Conservation (phyloP, 768 basidiomycete species). For the Tulasnella sp. region DNA sequence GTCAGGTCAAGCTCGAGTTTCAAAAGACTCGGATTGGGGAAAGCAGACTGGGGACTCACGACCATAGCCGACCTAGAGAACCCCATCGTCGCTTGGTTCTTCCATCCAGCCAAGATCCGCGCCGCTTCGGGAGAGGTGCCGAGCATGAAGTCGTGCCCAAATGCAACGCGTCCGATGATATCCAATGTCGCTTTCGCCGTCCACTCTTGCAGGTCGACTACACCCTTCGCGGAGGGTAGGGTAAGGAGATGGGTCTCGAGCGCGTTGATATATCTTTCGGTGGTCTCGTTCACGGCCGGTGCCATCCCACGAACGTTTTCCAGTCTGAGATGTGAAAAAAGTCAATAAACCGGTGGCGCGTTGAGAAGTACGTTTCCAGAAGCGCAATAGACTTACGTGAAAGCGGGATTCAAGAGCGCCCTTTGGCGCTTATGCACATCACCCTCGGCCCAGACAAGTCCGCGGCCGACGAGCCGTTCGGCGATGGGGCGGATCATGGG, state of each 20-base stretch:
- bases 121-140: conserved; percentile 7
- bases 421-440: conserved; percentile 28
- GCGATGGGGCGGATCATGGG: conserved; percentile 27
- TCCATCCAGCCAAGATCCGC: conserved; percentile 11
- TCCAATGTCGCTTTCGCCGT: conserved; percentile 12
- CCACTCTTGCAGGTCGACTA: conserved; percentile 14
- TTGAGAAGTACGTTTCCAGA: too few relatives aligned
- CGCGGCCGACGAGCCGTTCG: conserved; percentile 27
- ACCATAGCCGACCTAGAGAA: conserved; percentile 7
- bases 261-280: conserved; percentile 9
- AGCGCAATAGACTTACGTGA: conserved; percentile 2
- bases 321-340: not conserved
- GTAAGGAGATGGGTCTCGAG: conserved; percentile 9
- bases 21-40: not conserved
- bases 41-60: not conserved
- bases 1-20: not conserved
- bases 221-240: not conserved
- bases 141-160: conserved; percentile 14
- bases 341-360: not conserved
- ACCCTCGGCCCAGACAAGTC: conserved; percentile 32
- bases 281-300: not conserved
- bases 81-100: conserved; percentile 10
- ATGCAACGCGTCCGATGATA: conserved; percentile 17
- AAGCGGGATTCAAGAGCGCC: conserved; percentile 15
- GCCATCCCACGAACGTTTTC: conserved; percentile 11